These are phyloP conservation scores for Ophiosphaerella herpotricha DNA, from an alignment of 2,329 filamentous ascomycete genomes.

Conservation along the genomic window DNA sequence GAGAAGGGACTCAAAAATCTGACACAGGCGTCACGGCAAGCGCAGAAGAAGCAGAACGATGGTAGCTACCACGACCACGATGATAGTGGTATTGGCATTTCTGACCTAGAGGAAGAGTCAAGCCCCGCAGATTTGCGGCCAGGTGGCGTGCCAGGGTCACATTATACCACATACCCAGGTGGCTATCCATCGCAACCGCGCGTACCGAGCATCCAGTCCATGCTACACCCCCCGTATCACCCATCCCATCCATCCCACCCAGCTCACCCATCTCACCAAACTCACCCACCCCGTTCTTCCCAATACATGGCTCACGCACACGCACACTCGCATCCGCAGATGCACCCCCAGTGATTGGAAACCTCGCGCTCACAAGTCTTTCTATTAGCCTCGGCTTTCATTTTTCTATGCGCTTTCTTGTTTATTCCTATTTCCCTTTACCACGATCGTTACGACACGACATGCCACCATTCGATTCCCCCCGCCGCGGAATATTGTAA, in stretches of 20 bases:
- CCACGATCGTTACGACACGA: conserved; percentile 23
- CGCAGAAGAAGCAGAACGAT: conserved; percentile 63
- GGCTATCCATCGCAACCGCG: conserved; percentile 31
- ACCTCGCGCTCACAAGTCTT: neutral
- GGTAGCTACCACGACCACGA: conserved; percentile 58
- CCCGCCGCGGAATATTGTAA: conserved; percentile 6
- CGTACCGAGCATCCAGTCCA: conserved; percentile 48
- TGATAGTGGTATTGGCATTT: conserved; percentile 70
- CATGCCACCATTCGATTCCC: conserved; percentile 2
- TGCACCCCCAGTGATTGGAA: conserved; percentile 17
- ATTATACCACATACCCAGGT: conserved; percentile 22
- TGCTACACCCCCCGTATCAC: conserved; percentile 32
- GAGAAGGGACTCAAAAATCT: conserved; percentile 82
- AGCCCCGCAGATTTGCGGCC: conserved; percentile 34
- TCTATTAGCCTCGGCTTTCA: conserved; percentile 15
- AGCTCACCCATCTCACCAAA: neutral
- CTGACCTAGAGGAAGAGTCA: conserved; percentile 54
- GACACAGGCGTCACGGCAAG: conserved; percentile 69
- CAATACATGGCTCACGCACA: neutral
- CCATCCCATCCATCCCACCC: conserved; percentile 2
- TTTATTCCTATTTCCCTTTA: conserved; percentile 12
- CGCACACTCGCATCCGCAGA: conserved; percentile 5
- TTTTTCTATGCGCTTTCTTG: conserved; percentile 8
- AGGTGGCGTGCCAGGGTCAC: conserved; percentile 25
- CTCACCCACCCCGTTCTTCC: neutral